Evolutionary conservation across 192 early-diverging fungal genomes (phyloP).

Genomic region (Thamnidium elegans): DNA sequence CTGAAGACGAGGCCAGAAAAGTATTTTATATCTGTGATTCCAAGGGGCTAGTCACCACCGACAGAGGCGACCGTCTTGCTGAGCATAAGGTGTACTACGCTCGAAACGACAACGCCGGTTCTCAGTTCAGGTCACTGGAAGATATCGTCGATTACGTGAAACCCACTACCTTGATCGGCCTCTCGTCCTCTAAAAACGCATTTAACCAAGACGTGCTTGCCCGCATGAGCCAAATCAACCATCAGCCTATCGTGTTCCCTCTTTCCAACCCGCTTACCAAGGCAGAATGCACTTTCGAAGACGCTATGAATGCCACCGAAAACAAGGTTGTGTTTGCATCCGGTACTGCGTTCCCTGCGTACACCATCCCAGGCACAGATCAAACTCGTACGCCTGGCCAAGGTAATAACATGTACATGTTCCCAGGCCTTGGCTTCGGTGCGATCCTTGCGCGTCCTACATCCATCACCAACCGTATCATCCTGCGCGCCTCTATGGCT

Average conservation of each 20-base stretch:
- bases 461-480: conserved; percentile 75
- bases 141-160: conserved; percentile 83
- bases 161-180: conserved; percentile 88
- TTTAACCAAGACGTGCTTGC: conserved; percentile 71
- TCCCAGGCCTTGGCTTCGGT: conserved; percentile 89
- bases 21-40: conserved; percentile 87
- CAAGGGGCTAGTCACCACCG: conserved; percentile 85
- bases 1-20: conserved; percentile 67
- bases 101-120: conserved; percentile 78
- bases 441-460: conserved; percentile 68
- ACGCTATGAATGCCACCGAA: conserved; percentile 82
- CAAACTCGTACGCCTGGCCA: conserved; percentile 67
- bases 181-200: conserved; percentile 74
- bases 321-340: conserved; percentile 96
- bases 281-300: conserved; percentile 93
- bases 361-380: conserved; percentile 61
- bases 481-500: conserved; percentile 75
- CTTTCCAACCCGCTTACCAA: conserved; percentile 84
- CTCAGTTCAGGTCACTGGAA: conserved; percentile 68
- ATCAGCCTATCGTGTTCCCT: conserved; percentile 86
- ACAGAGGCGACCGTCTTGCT: conserved; percentile 83
- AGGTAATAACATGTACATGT: conserved; percentile 74
- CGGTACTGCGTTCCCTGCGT: conserved; percentile 89
- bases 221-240: conserved; percentile 74
- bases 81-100: conserved; percentile 86